Evolutionary conservation across 371 early-diverging fungal species (phyloP), one percentile per base, ranked within the genome.

Genomic region (Batrachochytrium dendrobatidis): DNA sequence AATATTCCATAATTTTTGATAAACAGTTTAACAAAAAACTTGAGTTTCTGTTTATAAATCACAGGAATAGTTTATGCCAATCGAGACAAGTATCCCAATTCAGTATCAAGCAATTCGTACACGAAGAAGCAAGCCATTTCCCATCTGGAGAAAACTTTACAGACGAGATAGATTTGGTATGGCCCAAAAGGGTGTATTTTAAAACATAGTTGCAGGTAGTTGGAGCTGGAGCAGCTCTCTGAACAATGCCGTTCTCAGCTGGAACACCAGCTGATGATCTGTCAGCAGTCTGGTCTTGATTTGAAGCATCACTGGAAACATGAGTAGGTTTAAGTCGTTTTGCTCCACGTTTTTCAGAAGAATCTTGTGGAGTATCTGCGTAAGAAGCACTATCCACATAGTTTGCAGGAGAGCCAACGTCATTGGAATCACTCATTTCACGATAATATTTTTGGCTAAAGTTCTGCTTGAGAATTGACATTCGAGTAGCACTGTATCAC

Each of bases 81-180:
- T 3, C 26, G 46, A 22, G 17, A 44, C 20, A 39, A 34, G 20
- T 43, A 8, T 31, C 33, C n/a, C 6, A 24, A n/a, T 34, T n/a
- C 29, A 31, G 48, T 12, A 51, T 39, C 39, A 39, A 39, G n/a
- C n/a, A n/a, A n/a, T n/a, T 70, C 84, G 77, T 81, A 91, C 90
- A 91, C 44, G 92, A 82, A 56, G 92, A 89, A 28, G 96, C 95
- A 10, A 98, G 80, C 92, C 92, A 95, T 71, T 87, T 85, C 39
- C 97, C 98, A 66, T 97, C 94, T 2, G 98, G 98, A 15, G 95
- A 95, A 67, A 94, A 95, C 70, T 98, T 98, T 25, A 96, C 95
- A 43, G 90, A 85, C 1, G 95, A 94, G 0, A 96, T 86, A 2
- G 94, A 88, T 81, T 91, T 94, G 53, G 88, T 88, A 72, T 98